Evolutionary conservation across 2,329 filamentous ascomycete species (phyloP).

Genomic region (Neopestalotiopsis rosae): DNA sequence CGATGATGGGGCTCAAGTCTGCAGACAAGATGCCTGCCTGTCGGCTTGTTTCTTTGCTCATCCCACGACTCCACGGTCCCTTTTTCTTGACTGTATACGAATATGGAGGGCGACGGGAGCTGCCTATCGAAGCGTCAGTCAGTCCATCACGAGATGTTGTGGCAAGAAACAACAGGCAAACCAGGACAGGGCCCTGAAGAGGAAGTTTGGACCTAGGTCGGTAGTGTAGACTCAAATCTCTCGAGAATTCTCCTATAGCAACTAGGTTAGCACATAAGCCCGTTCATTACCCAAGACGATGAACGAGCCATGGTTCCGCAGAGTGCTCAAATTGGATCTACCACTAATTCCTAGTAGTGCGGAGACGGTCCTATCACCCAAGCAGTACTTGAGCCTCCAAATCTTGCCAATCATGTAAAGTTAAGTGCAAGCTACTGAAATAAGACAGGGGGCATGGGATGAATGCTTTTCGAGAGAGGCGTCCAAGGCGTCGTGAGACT

Average conservation of each 20-base stretch:
- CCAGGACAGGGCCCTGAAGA: too few relatives aligned
- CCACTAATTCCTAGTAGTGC: conserved; percentile 9
- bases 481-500: background rate
- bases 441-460: background rate
- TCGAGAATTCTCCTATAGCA: background rate
- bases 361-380: background rate
- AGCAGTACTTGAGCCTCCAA: conserved; percentile 1
- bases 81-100: background rate
- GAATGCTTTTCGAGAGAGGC: background rate
- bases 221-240: background rate
- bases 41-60: background rate
- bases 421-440: background rate
- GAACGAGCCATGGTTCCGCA: background rate
- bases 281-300: conserved; percentile 8
- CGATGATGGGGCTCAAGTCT: background rate
- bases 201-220: too few relatives aligned
- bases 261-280: background rate
- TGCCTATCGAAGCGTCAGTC: background rate
- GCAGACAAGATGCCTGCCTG: conserved; percentile 1
- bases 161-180: background rate
- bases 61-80: background rate
- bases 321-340: conserved; percentile 15
- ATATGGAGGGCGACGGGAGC: background rate
- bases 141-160: conserved; percentile 6
- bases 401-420: background rate